These are phyloP conservation scores for Tetraselmis chui DNA, from an alignment of 139 green algal genomes.

Conservation along the genomic window DNA sequence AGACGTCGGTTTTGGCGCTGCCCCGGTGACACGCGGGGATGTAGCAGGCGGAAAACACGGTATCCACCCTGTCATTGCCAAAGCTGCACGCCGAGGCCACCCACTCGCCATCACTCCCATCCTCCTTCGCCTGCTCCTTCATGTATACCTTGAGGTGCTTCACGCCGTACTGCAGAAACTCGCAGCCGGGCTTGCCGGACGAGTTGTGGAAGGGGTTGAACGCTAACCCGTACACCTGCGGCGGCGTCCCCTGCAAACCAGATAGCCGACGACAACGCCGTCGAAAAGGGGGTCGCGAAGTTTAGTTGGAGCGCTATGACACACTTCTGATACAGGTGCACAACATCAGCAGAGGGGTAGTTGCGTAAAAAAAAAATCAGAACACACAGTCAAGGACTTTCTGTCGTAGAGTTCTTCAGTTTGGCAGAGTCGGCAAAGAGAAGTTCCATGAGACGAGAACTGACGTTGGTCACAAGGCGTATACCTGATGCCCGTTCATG, in stretches of 20 bases:
- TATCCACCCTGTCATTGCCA: conserved; percentile 32
- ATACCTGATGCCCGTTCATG: conserved; percentile 19
- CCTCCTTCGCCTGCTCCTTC: not conserved
- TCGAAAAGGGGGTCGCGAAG: too few relatives aligned
- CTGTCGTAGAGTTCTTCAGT: too few relatives aligned
- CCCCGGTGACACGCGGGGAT: conserved; percentile 40
- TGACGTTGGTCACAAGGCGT: too few relatives aligned
- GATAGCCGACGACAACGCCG: not conserved
- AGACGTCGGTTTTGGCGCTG: conserved; percentile 36
- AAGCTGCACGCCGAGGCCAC: conserved; percentile 26
- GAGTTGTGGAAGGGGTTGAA: conserved; percentile 38
- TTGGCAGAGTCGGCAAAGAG: too few relatives aligned
- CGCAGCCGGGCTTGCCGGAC: conserved; percentile 26
- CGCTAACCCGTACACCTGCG: conserved; percentile 43
- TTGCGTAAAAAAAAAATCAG: too few relatives aligned
- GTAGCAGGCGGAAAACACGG: conserved; percentile 38
- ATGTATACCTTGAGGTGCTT: conserved; percentile 54
- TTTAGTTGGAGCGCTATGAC: too few relatives aligned
- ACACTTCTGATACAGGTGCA: too few relatives aligned
- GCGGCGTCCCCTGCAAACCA: conserved; percentile 27
- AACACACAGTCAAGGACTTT: too few relatives aligned
- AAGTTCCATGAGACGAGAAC: too few relatives aligned
- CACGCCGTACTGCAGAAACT: conserved; percentile 54
- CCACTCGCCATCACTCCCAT: not conserved
- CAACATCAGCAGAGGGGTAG: too few relatives aligned